Conservation (phyloP, 116 monocot genomes). For the Dioscorea cayenensis region DNA sequence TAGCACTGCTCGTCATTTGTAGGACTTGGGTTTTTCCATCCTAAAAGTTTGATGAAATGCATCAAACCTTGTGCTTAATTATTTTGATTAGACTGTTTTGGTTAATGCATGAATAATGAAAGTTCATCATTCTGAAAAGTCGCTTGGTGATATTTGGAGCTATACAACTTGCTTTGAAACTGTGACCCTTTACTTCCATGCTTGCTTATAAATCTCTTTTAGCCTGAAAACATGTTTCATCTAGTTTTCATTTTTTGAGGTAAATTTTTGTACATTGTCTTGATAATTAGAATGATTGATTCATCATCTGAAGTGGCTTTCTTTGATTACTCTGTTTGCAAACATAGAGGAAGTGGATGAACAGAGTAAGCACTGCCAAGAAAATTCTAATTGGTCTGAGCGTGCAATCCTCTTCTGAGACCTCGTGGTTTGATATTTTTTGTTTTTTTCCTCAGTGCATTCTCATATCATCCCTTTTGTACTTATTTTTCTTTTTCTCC, state of each 20-base stretch:
- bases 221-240: background rate
- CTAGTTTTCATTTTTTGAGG: background rate
- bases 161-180: background rate
- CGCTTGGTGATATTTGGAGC: background rate
- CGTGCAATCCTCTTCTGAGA: too few species aligned
- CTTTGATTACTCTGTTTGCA: background rate
- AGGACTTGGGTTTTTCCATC: too few species aligned
- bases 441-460: too few species aligned
- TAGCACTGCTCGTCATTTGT: too few species aligned
- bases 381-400: too few species aligned
- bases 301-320: background rate
- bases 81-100: background rate
- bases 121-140: background rate
- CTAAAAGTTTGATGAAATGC: background rate
- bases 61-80: background rate
- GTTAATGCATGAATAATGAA: background rate
- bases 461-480: too few species aligned
- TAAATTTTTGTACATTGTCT: background rate
- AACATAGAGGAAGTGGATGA: background rate
- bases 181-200: too few species aligned
- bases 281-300: background rate
- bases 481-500: too few species aligned
- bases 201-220: too few species aligned
- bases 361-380: too few species aligned
- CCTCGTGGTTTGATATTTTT: too few species aligned